These are phyloP conservation scores for Xylaria polymorpha DNA, from an alignment of 2,329 filamentous ascomycete species.

Conservation along the genomic window DNA sequence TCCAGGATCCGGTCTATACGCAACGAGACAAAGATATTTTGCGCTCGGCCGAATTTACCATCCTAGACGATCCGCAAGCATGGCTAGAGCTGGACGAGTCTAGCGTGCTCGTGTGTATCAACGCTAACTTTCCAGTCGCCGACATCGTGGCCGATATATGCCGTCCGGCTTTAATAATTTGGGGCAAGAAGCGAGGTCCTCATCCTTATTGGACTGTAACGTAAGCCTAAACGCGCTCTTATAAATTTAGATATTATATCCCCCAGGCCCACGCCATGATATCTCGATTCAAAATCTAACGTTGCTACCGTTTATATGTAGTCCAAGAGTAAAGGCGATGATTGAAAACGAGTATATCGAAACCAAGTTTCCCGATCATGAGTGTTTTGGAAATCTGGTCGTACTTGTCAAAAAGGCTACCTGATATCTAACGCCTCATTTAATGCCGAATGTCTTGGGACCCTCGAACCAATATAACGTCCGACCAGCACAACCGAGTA, in stretches of 20 bases:
- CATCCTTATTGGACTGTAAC: slow-evolving; percentile 17
- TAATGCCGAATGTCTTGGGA: background rate
- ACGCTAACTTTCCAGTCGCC: slow-evolving; percentile 33
- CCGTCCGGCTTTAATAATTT: slow-evolving; percentile 37
- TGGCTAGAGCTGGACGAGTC: slow-evolving; percentile 40
- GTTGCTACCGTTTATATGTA: slow-evolving; percentile 16
- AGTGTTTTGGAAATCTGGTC: slow-evolving; percentile 27
- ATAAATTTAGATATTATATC: slow-evolving; percentile 12
- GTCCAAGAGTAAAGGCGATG: slow-evolving; percentile 28
- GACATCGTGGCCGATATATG: slow-evolving; percentile 42
- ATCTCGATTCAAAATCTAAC: slow-evolving; percentile 24
- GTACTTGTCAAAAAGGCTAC: slow-evolving; percentile 10
- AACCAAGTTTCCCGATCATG: slow-evolving; percentile 25
- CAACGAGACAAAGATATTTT: slow-evolving; percentile 38
- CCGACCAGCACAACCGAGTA: background rate
- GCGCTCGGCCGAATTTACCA: slow-evolving; percentile 35
- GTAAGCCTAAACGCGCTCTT: slow-evolving; percentile 14
- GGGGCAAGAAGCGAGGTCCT: slow-evolving; percentile 10
- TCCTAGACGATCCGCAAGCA: slow-evolving; percentile 40
- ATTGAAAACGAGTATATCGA: slow-evolving; percentile 30
- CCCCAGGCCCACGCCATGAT: slow-evolving; percentile 9
- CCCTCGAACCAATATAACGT: background rate
- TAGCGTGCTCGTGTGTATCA: slow-evolving; percentile 40
- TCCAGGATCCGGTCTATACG: slow-evolving; percentile 39
- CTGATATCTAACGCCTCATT: slow-evolving; percentile 12